Conservation (phyloP, 768 basidiomycete genomes). For the Roridomyces roridus region DNA sequence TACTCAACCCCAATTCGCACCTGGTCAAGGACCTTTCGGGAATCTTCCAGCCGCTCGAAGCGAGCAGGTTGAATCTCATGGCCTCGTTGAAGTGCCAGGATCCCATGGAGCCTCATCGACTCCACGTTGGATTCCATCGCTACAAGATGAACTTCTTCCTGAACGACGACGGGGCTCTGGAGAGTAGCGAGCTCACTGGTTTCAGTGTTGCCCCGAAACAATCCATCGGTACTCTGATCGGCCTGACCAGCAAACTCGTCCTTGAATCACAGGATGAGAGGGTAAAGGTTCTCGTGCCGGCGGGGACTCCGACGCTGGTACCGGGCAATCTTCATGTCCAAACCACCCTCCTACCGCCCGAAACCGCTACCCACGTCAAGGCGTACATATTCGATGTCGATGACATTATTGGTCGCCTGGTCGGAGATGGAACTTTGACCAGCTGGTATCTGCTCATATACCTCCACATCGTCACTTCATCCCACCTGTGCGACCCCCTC, state of each 20-base stretch:
- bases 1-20: background rate
- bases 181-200: slow-evolving; percentile 46
- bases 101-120: background rate
- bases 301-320: slow-evolving; percentile 35
- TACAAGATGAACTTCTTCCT: slow-evolving; percentile 48
- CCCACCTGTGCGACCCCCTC: slow-evolving; percentile 49
- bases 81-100: background rate
- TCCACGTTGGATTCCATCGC: slow-evolving; percentile 45
- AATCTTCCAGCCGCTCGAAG: slow-evolving; percentile 4
- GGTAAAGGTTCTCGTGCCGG: slow-evolving; percentile 44
- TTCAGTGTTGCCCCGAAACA: slow-evolving; percentile 51
- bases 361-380: slow-evolving; percentile 2
- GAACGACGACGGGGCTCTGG: slow-evolving; percentile 36
- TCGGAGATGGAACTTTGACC: slow-evolving; percentile 33
- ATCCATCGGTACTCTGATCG: slow-evolving; percentile 50
- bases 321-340: slow-evolving; percentile 25
- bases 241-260: slow-evolving; percentile 47
- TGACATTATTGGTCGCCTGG: slow-evolving; percentile 36
- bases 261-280: slow-evolving; percentile 32
- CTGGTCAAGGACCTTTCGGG: background rate
- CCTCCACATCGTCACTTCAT: slow-evolving; percentile 52
- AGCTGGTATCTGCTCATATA: slow-evolving; percentile 42
- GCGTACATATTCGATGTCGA: slow-evolving; percentile 40
- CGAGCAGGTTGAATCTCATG: background rate
- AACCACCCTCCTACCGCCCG: slow-evolving; percentile 25